phyloP scores from a whole-genome alignment of 805 yeast species.

The Nakazawaea sp. region DNA sequence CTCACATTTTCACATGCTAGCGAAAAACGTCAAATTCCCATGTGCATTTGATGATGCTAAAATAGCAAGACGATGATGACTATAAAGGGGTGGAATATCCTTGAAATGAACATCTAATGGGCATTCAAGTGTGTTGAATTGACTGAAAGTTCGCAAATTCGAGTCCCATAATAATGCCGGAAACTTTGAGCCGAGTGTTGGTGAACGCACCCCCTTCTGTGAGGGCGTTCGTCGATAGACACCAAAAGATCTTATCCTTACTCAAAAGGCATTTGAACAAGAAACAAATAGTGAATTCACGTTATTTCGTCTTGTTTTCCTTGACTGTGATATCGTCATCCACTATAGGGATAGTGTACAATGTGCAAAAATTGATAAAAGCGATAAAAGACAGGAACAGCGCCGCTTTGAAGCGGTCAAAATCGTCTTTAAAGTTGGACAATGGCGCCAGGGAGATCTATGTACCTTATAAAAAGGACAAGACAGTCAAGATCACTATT shows the following conservation, averaged over 20 bases:
- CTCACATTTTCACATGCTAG: neutral
- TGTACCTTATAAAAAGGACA: constrained; percentile 38
- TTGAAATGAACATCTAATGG: too few species aligned
- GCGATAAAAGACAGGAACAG: constrained; percentile 6
- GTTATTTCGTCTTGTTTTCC: constrained; percentile 19
- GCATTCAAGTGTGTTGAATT: too few species aligned
- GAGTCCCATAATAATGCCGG: too few species aligned
- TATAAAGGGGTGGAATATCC: too few species aligned
- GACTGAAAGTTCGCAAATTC: too few species aligned
- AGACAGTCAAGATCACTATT: constrained; percentile 32
- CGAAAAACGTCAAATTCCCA: too few species aligned
- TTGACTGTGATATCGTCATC: constrained; percentile 20
- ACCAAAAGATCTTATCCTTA: too few species aligned
- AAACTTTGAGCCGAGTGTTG: too few species aligned
- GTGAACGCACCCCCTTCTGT: too few species aligned
- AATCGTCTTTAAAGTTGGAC: constrained; percentile 33
- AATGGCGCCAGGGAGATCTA: constrained; percentile 40
- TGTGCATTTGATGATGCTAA: neutral
- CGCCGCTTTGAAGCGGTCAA: constrained; percentile 18
- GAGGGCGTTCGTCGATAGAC: too few species aligned
- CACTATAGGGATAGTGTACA: constrained; percentile 16
- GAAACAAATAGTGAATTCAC: neutral
- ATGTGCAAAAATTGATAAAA: constrained; percentile 18
- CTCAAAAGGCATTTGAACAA: neutral
- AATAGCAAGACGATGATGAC: too few species aligned